Base-by-base conservation (phyloP, 2,329 filamentous ascomycete genomes). In the Sclerotinia trifoliorum region DNA sequence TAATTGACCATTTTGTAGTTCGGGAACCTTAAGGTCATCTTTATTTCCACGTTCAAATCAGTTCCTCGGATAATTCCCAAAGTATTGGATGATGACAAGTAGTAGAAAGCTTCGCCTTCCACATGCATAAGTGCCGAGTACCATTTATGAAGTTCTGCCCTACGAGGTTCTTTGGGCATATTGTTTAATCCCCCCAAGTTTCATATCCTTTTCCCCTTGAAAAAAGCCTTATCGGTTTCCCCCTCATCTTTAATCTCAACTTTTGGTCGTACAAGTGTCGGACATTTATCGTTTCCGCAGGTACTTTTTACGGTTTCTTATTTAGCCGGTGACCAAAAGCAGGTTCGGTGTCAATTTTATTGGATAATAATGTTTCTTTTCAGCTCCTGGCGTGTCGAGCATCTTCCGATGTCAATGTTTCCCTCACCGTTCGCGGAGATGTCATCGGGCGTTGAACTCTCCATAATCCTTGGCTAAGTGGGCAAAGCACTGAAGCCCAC, bases 141-240 rank as follows among this genome's bases (percentile, higher is more conserved):
- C n/a, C 6, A 42, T 42, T 21, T 52, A 4, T 24, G 10, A 21
- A 24, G 32, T 63, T 29, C 48, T 42, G 32, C 46, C 32, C 29
- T 26, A 35, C 17, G 26, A 24, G 15, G n/a, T n/a, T 54, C 1
- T 32, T 39, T 29, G n/a, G 52, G 35, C 26, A 32, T 35, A 49
- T 61, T 61, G 44, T 21, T 49, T 19, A 24, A 19, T 35, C 7
- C 15, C 21, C 21, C 13, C 26, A 7, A 6, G 21, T 49, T 35
- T 32, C 44, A 61, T 61, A 21, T 19, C 35, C 15, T 35, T 15
- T 8, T 35, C 55, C 19, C 8, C n/a, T 15, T 42, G 6, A 13
- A n/a, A 61, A 35, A 49, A 61, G 42, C 42, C 57, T 32, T 61
- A 61, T 61, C 57, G 58, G 58, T 61, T 61, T 61, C 44, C 58